phyloP scores from a whole-genome alignment of 352 stramenopile species.

The Phytophthora pistaciae region DNA sequence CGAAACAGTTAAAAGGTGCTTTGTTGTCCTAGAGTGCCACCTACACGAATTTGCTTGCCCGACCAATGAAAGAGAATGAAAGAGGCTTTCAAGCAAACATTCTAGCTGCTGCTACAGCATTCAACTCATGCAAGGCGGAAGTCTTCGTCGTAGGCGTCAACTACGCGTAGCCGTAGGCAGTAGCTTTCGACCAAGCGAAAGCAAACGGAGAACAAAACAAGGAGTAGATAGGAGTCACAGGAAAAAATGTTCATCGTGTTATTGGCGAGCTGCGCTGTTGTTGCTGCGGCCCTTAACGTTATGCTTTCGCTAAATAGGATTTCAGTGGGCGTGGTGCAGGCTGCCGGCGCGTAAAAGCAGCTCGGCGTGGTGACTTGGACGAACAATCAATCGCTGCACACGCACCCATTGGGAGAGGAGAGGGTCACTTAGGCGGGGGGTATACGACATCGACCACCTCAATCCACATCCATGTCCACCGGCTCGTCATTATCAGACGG shows the following conservation, averaged over 20 bases:
- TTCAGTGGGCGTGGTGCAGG: background rate
- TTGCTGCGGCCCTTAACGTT: constrained; percentile 15
- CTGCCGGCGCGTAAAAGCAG: constrained; percentile 14
- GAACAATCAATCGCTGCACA: background rate
- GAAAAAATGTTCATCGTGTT: background rate
- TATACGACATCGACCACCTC: constrained; percentile 12
- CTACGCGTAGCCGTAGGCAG: too few species aligned
- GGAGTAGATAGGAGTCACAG: background rate
- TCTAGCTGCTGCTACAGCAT: background rate
- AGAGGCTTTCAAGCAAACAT: too few species aligned
- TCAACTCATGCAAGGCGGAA: background rate
- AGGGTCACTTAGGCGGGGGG: constrained; percentile 2
- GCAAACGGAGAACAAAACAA: background rate
- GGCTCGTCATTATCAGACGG: constrained; percentile 67
- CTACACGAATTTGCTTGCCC: background rate
- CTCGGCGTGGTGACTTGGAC: background rate
- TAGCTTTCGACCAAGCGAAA: too few species aligned
- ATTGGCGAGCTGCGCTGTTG: background rate
- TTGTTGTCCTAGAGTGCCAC: background rate
- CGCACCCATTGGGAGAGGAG: background rate
- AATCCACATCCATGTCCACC: constrained; percentile 87
- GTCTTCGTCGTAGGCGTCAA: background rate
- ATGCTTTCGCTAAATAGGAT: constrained; percentile 29
- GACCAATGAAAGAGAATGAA: too few species aligned
- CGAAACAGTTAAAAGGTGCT: background rate